phyloP scores from a whole-genome alignment of 805 yeast genomes.

The Wickerhamomyces bisporus region DNA sequence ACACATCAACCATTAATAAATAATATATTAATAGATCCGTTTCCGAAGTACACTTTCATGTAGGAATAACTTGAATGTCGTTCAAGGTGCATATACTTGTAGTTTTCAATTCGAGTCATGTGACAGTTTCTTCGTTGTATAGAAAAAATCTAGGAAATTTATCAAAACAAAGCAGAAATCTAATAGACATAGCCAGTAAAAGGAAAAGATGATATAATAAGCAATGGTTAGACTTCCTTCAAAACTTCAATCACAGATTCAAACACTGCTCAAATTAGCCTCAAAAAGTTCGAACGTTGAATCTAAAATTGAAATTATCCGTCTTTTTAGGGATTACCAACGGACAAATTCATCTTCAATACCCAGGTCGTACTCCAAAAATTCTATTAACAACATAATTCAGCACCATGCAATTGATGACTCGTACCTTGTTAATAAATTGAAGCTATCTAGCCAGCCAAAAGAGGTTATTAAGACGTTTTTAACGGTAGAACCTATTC shows the following conservation, averaged over 20 bases:
- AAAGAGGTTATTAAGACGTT: neutral
- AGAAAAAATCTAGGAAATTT: too few relatives aligned
- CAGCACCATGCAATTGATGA: neutral
- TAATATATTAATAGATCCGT: too few relatives aligned
- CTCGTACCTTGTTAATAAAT: neutral
- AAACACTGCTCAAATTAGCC: neutral
- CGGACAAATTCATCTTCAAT: neutral
- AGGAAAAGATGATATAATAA: too few relatives aligned
- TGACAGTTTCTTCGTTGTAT: too few relatives aligned
- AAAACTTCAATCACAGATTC: neutral
- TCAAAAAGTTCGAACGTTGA: neutral
- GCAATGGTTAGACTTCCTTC: too few relatives aligned
- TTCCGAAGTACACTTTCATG: too few relatives aligned
- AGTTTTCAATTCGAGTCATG: too few relatives aligned
- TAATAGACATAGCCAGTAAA: too few relatives aligned
- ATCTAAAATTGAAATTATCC: neutral
- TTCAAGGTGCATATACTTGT: too few relatives aligned
- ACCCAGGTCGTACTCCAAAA: neutral
- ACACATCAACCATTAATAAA: too few relatives aligned
- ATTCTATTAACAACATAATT: neutral
- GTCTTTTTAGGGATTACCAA: neutral
- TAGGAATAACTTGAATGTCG: too few relatives aligned
- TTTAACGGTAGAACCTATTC: conserved; percentile 2
- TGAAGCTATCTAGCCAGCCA: neutral
- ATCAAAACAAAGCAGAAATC: too few relatives aligned